These are phyloP conservation scores for Diaporthe australafricana DNA, from an alignment of 2,329 filamentous ascomycete genomes.

Conservation along the genomic window DNA sequence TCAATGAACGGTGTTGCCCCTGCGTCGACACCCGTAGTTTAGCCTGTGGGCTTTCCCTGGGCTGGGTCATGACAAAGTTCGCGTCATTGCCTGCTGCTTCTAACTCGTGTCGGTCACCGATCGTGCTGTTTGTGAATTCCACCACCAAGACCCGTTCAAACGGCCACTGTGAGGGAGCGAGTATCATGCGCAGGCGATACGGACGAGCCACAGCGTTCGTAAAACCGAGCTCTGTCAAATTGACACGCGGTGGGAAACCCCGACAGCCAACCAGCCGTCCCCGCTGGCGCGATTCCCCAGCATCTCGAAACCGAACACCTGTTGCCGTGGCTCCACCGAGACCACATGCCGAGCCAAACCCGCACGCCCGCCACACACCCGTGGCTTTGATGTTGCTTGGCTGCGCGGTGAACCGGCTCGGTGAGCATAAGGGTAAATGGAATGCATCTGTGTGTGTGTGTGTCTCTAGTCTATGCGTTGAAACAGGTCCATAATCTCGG, in stretches of 20 bases:
- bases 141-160: background rate
- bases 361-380: background rate
- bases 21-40: slow-evolving; percentile 1
- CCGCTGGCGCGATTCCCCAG: slow-evolving; percentile 5
- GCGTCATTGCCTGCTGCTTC: background rate
- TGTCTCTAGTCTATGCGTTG: background rate
- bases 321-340: slow-evolving; percentile 9
- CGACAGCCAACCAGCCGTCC: background rate
- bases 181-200: background rate
- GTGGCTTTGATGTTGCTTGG: background rate
- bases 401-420: background rate
- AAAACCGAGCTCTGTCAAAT: slow-evolving; percentile 2
- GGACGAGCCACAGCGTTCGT: background rate
- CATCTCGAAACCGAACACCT: slow-evolving; percentile 11
- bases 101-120: slow-evolving; percentile 5
- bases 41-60: background rate
- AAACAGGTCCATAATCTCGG: background rate
- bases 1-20: background rate
- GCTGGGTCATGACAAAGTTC: background rate
- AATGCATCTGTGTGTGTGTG: background rate
- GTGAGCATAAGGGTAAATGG: background rate
- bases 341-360: slow-evolving; percentile 1
- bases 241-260: background rate
- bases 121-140: background rate
- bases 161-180: background rate